A percentile compares a stretch with the other conserved stretches of the same genome.
Conservation (phyloP, 2,329 filamentous ascomycete genomes). For the Chrysoporthe puriensis region DNA sequence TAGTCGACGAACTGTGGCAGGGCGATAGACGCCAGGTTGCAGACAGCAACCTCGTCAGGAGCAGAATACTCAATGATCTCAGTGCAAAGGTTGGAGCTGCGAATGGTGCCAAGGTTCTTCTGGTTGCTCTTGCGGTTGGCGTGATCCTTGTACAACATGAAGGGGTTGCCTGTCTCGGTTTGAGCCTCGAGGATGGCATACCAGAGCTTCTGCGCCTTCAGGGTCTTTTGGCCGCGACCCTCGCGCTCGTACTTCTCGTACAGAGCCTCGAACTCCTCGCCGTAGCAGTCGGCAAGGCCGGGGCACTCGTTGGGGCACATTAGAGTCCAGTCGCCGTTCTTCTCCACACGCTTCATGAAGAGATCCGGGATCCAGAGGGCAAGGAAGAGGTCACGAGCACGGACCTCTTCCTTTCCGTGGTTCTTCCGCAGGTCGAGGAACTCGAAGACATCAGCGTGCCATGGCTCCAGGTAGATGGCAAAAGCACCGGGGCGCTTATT, state of each 20-base stretch:
- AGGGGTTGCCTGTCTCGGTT: slow-evolving; percentile 98
- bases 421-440: slow-evolving; percentile 99
- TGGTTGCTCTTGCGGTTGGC: slow-evolving; percentile 99
- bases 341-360: slow-evolving; percentile 99
- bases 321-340: slow-evolving; percentile 94
- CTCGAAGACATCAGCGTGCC: slow-evolving; percentile 97
- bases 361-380: slow-evolving; percentile 98
- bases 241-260: slow-evolving; percentile 92
- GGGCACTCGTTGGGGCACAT: slow-evolving; percentile 98
- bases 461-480: slow-evolving; percentile 98
- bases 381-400: slow-evolving; percentile 95
- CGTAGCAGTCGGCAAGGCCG: slow-evolving; percentile 93
- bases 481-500: slow-evolving; percentile 99
- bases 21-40: slow-evolving; percentile 94
- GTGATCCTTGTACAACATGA: slow-evolving; percentile 99
- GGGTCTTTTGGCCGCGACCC: slow-evolving; percentile 83
- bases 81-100: slow-evolving; percentile 97
- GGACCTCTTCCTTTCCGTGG: slow-evolving; percentile 97
- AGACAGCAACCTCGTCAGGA: slow-evolving; percentile 97
- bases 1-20: slow-evolving; percentile 91
- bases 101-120: slow-evolving; percentile 98
- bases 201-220: slow-evolving; percentile 99
- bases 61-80: slow-evolving; percentile 98
- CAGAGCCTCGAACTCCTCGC: slow-evolving; percentile 93
- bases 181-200: slow-evolving; percentile 98